These are phyloP conservation scores for Zygnema circumcarinatum DNA, from an alignment of 139 green algal genomes.

Conservation along the genomic window DNA sequence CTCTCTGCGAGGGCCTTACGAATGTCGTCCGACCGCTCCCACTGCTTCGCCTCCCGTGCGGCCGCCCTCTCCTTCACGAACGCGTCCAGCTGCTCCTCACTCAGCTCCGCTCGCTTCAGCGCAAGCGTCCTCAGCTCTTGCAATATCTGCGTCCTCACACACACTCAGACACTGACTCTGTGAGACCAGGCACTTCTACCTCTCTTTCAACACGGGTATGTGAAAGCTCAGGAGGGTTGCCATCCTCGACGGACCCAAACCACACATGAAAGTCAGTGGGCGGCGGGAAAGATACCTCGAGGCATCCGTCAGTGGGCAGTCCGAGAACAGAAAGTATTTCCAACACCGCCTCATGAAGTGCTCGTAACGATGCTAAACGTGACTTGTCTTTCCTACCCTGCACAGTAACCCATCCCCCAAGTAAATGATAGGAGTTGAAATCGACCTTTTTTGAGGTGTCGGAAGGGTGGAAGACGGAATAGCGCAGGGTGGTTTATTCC, in stretches of 20 bases:
- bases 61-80: conserved; percentile 47
- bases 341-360: conserved; percentile 3
- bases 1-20: conserved; percentile 46
- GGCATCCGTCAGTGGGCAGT: conserved; percentile 14
- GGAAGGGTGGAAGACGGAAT: no score
- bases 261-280: no score
- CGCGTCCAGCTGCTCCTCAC: conserved; percentile 70
- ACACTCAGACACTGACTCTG: background rate
- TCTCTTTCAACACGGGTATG: no score
- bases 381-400: conserved; percentile 33
- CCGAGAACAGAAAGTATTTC: conserved; percentile 11
- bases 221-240: no score
- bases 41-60: conserved; percentile 82
- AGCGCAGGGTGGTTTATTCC: no score
- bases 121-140: conserved; percentile 73
- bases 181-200: no score
- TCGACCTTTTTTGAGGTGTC: no score
- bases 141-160: conserved; percentile 60
- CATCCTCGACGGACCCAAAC: no score
- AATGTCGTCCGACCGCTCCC: conserved; percentile 56
- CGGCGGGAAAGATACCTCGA: no score
- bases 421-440: background rate
- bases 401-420: no score
- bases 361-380: conserved; percentile 20
- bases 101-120: conserved; percentile 76